Conservation (phyloP, 768 basidiomycete species). For the Mycena amicta region DNA sequence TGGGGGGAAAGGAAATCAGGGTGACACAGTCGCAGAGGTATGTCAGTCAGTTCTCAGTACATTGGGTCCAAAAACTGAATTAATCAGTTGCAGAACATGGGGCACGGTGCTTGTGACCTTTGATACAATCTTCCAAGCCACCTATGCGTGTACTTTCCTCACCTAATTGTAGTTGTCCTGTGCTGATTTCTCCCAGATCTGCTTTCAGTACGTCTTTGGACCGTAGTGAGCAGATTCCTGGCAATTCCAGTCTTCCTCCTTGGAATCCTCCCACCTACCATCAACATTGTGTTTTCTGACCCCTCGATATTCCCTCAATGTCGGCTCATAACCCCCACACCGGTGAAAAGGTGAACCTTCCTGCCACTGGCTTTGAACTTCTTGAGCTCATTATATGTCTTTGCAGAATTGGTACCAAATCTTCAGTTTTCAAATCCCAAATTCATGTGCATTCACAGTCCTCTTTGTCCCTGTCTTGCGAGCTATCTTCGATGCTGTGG, state of each 20-base stretch:
- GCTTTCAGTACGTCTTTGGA: neutral
- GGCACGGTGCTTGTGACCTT: neutral
- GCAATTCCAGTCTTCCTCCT: neutral
- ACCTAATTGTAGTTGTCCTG: neutral
- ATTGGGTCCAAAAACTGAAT: neutral
- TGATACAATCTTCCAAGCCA: slow-evolving; percentile 5
- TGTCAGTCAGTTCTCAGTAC: too few species aligned
- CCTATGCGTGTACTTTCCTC: neutral
- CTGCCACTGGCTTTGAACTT: too few species aligned
- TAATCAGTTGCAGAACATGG: neutral
- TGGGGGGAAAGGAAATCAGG: too few species aligned
- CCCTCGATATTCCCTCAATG: slow-evolving; percentile 2
- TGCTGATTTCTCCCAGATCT: neutral
- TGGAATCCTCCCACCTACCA: neutral
- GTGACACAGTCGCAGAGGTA: too few species aligned
- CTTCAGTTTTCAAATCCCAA: too few species aligned
- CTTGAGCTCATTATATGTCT: too few species aligned
- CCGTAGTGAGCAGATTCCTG: neutral
- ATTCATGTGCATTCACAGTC: too few species aligned
- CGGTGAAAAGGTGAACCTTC: neutral
- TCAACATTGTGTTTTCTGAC: slow-evolving; percentile 4
- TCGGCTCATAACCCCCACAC: neutral
- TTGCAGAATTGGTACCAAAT: too few species aligned
- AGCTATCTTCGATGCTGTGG: neutral
- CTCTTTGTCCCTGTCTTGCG: too few species aligned